phyloP scores from a whole-genome alignment of 2,329 filamentous ascomycete genomes.

The Sphaerulina vaccinii region DNA sequence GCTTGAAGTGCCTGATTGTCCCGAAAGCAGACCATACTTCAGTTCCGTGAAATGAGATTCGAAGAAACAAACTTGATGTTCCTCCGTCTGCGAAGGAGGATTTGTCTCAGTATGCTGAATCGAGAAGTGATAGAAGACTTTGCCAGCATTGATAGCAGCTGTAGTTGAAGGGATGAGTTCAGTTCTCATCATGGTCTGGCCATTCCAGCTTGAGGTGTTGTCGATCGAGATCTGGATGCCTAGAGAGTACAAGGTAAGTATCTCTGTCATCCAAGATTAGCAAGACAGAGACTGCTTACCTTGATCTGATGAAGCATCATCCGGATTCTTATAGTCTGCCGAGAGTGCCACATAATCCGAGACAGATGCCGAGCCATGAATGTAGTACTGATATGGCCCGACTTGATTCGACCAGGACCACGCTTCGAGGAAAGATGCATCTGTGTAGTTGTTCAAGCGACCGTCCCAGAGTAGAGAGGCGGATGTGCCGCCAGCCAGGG shows the following conservation, averaged over 20 bases:
- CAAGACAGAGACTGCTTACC: too few species aligned
- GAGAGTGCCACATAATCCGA: conserved; percentile 63
- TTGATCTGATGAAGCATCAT: too few species aligned
- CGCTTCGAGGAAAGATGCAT: conserved; percentile 55
- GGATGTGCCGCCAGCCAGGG: conserved; percentile 32
- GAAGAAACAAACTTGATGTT: conserved; percentile 66
- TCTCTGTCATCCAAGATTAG: too few species aligned
- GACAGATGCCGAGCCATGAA: conserved; percentile 61
- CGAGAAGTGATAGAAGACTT: conserved; percentile 71
- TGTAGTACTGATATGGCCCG: conserved; percentile 73
- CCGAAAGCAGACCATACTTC: conserved; percentile 63
- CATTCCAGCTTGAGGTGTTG: conserved; percentile 67
- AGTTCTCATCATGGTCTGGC: conserved; percentile 68
- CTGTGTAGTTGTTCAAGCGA: conserved; percentile 60
- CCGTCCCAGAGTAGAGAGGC: conserved; percentile 63
- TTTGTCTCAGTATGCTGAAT: conserved; percentile 61
- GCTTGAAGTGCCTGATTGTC: conserved; percentile 50
- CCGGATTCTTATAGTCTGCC: conserved; percentile 62
- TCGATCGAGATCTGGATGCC: conserved; percentile 68
- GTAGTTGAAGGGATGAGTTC: conserved; percentile 71
- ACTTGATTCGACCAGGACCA: conserved; percentile 64
- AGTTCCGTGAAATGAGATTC: conserved; percentile 74
- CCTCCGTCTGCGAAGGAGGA: conserved; percentile 59
- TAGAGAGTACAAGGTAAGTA: conserved; percentile 59
- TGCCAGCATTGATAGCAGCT: conserved; percentile 63